Base-by-base conservation (phyloP, 2,329 filamentous ascomycete genomes). In the Sporothrix pseudoabietina region DNA sequence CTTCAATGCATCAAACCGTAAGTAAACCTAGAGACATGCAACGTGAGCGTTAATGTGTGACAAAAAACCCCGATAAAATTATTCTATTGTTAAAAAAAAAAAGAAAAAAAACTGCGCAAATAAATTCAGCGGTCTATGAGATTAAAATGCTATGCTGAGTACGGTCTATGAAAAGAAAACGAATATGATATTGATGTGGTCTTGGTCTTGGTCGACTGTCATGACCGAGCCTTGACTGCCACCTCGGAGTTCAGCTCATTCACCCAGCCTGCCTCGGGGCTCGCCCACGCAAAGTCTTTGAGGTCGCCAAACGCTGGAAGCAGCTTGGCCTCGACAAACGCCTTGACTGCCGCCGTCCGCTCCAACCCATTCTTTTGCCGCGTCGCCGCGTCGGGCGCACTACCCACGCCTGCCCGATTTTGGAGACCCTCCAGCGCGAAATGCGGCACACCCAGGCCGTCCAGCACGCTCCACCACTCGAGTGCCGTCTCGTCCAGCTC, bases 401-500 rank as follows among this genome's bases (percentile, higher is more conserved):
- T n/a, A 12, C n/a, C 75, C 19, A 30, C 19, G 63, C 26, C 57
- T 9, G 9, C 32, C 9, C 14, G 22, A 30, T 19, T 59, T 8
- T 61, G 49, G 30, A 61, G 30, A 5, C 10, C 54, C 52, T 32
- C 30, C n/a, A 16, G 75, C 73, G 49, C 76, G 44, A 19, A 32
- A 74, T 35, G 76, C 57, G n/a, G 76, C 78, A 30, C 79, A 76
- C 26, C 70, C 7, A 86, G 79, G 0, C 82, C 83, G 71, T 84
- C 83, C 14, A 87, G 77, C 14, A 88, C 85, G 72, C 85, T 87
- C 74, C 84, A 82, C 86, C 89, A 91, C 26, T 90, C 83, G 1
- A 82, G 80, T 78, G 87, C 85, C 6, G 89, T 90, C 80, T 91
- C 86, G 74, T 90, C 88, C 2, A 93, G 82, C 79, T 93, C 91